These are phyloP conservation scores for barrel medic (Medicago truncatula) DNA, from an alignment of 306 rosid species.

Conservation along the genomic window MtrunA17r5.0-ANR NC_053047.1:22285001-22285500, in stretches of 20 bases:
- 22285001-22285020: not conserved
- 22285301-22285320: slow-evolving; percentile 83
- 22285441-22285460: slow-evolving; percentile 45
- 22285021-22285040: slow-evolving; percentile 54
- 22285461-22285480: slow-evolving; percentile 87
- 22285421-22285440: slow-evolving; percentile 3
- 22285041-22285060: slow-evolving; percentile 85
- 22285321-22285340: slow-evolving; percentile 85
- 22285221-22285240: slow-evolving; percentile 74
- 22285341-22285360: slow-evolving; percentile 78
- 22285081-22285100: slow-evolving; percentile 69
- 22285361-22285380: not conserved
- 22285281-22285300: slow-evolving; percentile 68
- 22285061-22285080: slow-evolving; percentile 83
- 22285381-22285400: too few species aligned
- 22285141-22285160: too few species aligned
- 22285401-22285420: too few species aligned
- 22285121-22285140: not conserved
- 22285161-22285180: slow-evolving; percentile 51
- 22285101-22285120: slow-evolving; percentile 9
- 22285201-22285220: slow-evolving; percentile 54
- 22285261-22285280: slow-evolving; percentile 60
- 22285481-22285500: slow-evolving; percentile 78
- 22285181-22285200: slow-evolving; percentile 77
- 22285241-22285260: slow-evolving; percentile 74